Evolutionary conservation across 2,329 filamentous ascomycete genomes (phyloP), one percentile per base, ranked within the genome.

Genomic region (Alternaria solani): DNA sequence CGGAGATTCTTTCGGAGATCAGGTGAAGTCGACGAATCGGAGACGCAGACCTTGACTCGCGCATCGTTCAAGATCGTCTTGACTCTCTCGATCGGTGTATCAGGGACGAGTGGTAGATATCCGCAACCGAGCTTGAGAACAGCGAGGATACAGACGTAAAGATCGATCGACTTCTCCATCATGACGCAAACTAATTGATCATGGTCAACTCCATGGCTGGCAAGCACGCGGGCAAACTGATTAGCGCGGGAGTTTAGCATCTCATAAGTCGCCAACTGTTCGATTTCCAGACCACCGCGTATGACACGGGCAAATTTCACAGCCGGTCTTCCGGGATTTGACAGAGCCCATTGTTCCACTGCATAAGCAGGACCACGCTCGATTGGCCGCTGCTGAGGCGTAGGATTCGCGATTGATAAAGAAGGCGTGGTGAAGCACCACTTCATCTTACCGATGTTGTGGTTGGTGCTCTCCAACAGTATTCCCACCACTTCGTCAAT

Each of bases 91-190:
- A 72, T 23, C 0, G 93, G 92, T 0, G 89, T 91, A n/a, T 85
- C 87, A 1, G 91, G 90, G 1, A 92, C 83, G 4, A 96, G 82
- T 0, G 93, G 92, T n/a, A 96, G 79, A 71, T 96, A 95, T 7
- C 89, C 92, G 69, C 88, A 89, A 8, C 92, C 92, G 5, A 87
- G 81, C 70, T 96, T 96, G 32, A 92, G 77, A 23, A 89, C 85
- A 1, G 88, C 93, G 30, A 97, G 81, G 26, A 96, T 91, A 0
- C 88, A 84, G 28, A 89, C 82, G 71, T 96, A 96, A 0, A 96
- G 79, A 26, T 88, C 77, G 1, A 88, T 75, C 0, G 89, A 94
- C 73, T 95, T 96, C 23, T 94, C 87, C 86, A 96, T 89, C 46
- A 90, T 82, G 44, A 96, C 86, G 34, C 88, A 89, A n/a, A 96